Evolutionary conservation across 2,329 filamentous ascomycete genomes (phyloP), one percentile per base, ranked within the genome.

Genomic region (Claviceps maximensis): DNA sequence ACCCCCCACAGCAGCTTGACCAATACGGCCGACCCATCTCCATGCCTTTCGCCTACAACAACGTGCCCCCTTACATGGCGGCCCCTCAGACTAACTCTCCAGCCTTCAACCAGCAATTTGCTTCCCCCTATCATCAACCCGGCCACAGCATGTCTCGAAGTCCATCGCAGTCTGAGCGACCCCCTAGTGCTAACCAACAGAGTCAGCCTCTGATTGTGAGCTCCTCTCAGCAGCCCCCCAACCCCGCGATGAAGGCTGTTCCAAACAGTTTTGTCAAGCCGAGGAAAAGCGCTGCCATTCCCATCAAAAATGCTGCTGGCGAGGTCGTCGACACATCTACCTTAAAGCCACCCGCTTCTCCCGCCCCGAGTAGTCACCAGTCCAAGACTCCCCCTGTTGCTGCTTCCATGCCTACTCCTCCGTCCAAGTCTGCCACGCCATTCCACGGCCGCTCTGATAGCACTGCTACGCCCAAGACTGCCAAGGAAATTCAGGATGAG

Each of bases 261-360:
- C 68, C 71, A 15, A 70, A 68, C 41, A 69, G 67, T 55, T 77
- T 78, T 54, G 65, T 72, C 65, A 79, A 75, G 61, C 73, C 72
- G 33, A 75, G 74, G 66, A 87, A 85, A 74, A 89, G 80, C 68
- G 83, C 82, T 48, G 83, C 85, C 1, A 86, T 96, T 58, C 76
- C 83, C 49, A 95, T 96, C 74, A 94, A 89, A 75, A 87, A 89
- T 62, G 78, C 84, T 31, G 78, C 84, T 53, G 90, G 89, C 57
- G 88, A 93, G 64, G 80, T 82, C 31, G 74, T 96, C 13, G 82
- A 89, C 60, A 78, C 75, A 72, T 87, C 73, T 65, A 79, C 70
- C 52, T 70, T 79, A 56, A 81, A 80, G 66, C 67, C 78, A 0
- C 78, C 80, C 3, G 70, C 75, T 2, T 80, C 80, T 2, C 77